Base-by-base conservation (phyloP, 2,329 filamentous ascomycete genomes). In the Colletotrichum sp. region DNA sequence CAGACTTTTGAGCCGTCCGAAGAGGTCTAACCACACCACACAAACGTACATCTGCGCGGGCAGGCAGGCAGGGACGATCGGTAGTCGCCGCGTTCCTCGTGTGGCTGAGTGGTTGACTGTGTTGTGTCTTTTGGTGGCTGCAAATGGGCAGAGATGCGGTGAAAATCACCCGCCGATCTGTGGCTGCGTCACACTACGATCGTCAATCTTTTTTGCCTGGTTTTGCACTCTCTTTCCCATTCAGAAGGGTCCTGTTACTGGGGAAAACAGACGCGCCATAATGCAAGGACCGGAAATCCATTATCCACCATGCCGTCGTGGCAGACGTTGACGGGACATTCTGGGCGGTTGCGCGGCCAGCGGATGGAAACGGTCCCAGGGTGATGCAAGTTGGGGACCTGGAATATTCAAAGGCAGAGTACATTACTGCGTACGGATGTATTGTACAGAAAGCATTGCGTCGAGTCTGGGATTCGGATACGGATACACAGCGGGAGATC, bases 261-360 rank as follows among this genome's bases (percentile, higher is more conserved):
- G 66, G n/a, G 28, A 4, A 28, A 15, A 26, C 13, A 30, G 59
- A 34, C n/a, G 44, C 44, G 44, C 44, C n/a, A 52, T 22, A 52
- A 52, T 52, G 24, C 24, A 15, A 39, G 34, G 36, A 48, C 32
- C 26, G 16, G 34, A 66, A 52, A n/a, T n/a, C 39, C 39, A 44
- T n/a, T 44, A 44, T 52, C 48, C 67, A 62, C 67, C 2, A 8
- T 59, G 24, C 34, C 26, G 39, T 63, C 57, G 68, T 70, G 68
- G 68, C 68, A 70, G 68, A 30, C 68, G 68, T 70, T 70, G 68
- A 70, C 36, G 57, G 55, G 57, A 24, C 8, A 18, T 30, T 24
- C 10, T 55, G 39, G 57, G 39, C 39, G 62, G 57, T 76, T 76
- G 74, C 74, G 70, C 74, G 64, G 74, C 70, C 70, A 76, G 70